Percentiles rank a stretch among this genome's conserved stretches.
phyloP scores from a whole-genome alignment of 352 stramenopile species.

The Pythium insidiosum region DNA sequence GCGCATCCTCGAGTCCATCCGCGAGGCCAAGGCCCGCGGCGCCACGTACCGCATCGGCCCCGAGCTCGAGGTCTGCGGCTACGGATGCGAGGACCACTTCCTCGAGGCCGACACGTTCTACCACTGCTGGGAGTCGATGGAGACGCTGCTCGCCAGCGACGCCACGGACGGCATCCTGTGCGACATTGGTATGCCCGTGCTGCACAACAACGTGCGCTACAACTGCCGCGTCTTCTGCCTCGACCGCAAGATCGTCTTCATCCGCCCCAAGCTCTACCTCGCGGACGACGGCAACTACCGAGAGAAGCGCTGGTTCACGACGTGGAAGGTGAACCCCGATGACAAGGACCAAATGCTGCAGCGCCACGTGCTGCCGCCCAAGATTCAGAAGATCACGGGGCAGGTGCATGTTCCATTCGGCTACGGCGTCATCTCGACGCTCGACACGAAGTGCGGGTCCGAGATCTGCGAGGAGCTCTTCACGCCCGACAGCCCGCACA shows the following conservation, averaged over 20 bases:
- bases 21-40: conserved; percentile 75
- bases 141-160: conserved; percentile 76
- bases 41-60: conserved; percentile 92
- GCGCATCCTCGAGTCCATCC: conserved; percentile 89
- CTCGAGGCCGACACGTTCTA: conserved; percentile 97
- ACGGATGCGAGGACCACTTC: conserved; percentile 99
- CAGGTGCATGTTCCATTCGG: conserved; percentile 79
- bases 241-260: conserved; percentile 92
- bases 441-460: conserved; percentile 86
- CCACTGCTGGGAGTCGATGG: conserved; percentile 96
- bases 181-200: conserved; percentile 97
- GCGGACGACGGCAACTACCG: conserved; percentile 98
- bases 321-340: conserved; percentile 55
- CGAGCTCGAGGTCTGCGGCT: conserved; percentile 97
- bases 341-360: conserved; percentile 40
- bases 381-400: conserved; percentile 77
- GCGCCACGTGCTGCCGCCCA: conserved; percentile 72
- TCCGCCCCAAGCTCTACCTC: conserved; percentile 91
- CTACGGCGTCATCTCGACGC: conserved; percentile 63
- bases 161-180: conserved; percentile 93
- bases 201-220: conserved; percentile 95
- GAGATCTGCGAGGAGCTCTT: conserved; percentile 99
- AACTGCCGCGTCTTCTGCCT: conserved; percentile 97
- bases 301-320: conserved; percentile 92
- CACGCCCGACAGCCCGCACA: conserved; percentile 93